Percentiles rank a stretch among this genome's conserved stretches.
Conservation (phyloP, 2,329 filamentous ascomycete species). For the Lecanicillium sp. region DNA sequence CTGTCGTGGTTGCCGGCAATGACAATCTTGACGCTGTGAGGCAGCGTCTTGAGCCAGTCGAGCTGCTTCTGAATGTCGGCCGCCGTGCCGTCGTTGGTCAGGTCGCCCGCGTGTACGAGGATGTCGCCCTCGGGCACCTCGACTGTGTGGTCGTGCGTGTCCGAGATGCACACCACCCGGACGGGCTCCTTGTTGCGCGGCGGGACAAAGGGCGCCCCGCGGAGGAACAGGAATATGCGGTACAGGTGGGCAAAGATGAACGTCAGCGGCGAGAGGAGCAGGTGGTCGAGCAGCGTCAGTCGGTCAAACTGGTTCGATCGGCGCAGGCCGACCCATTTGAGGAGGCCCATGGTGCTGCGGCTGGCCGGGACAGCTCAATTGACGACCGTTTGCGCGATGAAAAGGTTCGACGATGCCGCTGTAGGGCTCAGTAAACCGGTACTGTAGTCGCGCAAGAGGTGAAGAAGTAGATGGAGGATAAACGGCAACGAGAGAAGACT, state of each 20-base stretch:
- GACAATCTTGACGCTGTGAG: conserved; percentile 73
- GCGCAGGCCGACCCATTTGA: conserved; percentile 38
- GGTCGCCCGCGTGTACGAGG: conserved; percentile 83
- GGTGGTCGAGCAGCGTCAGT: conserved; percentile 49
- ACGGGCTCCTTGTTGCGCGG: conserved; percentile 50
- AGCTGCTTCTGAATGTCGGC: conserved; percentile 73
- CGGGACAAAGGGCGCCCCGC: conserved; percentile 55
- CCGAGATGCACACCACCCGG: conserved; percentile 79
- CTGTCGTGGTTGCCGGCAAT: conserved; percentile 86
- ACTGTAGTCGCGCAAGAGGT: no score
- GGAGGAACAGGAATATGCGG: conserved; percentile 56
- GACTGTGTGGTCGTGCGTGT: conserved; percentile 67
- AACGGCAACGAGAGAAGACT: no score
- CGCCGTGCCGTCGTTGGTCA: conserved; percentile 65
- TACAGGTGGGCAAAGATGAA: conserved; percentile 57
- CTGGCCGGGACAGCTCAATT: background rate
- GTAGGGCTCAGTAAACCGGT: no score
- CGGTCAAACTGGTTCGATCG: conserved; percentile 39
- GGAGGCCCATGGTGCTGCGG: conserved; percentile 35
- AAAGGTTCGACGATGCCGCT: background rate
- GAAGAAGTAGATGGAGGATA: no score
- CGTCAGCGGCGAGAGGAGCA: conserved; percentile 62
- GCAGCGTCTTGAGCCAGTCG: conserved; percentile 69
- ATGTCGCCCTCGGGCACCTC: conserved; percentile 69
- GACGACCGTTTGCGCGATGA: no score